phyloP scores from a whole-genome alignment of 345 rosid species.

The Aurinia saxatilis region DNA sequence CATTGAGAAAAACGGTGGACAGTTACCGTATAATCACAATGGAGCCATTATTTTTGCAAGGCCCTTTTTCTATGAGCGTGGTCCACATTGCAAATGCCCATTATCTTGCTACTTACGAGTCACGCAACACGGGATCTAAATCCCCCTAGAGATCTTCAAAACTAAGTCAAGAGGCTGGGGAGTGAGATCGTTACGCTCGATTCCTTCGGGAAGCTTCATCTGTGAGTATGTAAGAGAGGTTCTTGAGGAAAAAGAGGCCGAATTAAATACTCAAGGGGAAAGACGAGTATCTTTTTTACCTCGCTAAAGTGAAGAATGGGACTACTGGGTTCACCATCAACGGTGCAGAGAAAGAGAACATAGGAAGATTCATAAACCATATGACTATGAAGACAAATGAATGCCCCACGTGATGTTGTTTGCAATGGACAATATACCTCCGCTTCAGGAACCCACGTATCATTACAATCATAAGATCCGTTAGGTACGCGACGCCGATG shows the following conservation, averaged over 20 bases:
- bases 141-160: slow-evolving; percentile 65
- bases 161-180: slow-evolving; percentile 75
- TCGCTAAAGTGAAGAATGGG: slow-evolving; percentile 42
- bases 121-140: slow-evolving; percentile 51
- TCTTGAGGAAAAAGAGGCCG: slow-evolving; percentile 64
- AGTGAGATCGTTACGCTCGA: slow-evolving; percentile 58
- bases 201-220: slow-evolving; percentile 65
- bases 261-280: slow-evolving; percentile 44
- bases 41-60: slow-evolving; percentile 61
- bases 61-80: slow-evolving; percentile 63
- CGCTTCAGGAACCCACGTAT: slow-evolving; percentile 63
- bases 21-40: slow-evolving; percentile 54
- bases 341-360: slow-evolving; percentile 50
- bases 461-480: slow-evolving; percentile 54
- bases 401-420: slow-evolving; percentile 76
- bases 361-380: slow-evolving; percentile 77
- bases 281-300: slow-evolving; percentile 70
- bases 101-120: slow-evolving; percentile 62
- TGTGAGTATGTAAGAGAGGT: slow-evolving; percentile 73
- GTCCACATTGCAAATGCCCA: slow-evolving; percentile 64
- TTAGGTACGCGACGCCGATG: slow-evolving; percentile 49
- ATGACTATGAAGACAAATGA: slow-evolving; percentile 54
- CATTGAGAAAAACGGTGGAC: slow-evolving; percentile 51
- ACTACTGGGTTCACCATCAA: slow-evolving; percentile 55
- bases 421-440: no score